Evolutionary conservation across 306 rosid species (phyloP).

Genomic region (Vicia faba): DNA sequence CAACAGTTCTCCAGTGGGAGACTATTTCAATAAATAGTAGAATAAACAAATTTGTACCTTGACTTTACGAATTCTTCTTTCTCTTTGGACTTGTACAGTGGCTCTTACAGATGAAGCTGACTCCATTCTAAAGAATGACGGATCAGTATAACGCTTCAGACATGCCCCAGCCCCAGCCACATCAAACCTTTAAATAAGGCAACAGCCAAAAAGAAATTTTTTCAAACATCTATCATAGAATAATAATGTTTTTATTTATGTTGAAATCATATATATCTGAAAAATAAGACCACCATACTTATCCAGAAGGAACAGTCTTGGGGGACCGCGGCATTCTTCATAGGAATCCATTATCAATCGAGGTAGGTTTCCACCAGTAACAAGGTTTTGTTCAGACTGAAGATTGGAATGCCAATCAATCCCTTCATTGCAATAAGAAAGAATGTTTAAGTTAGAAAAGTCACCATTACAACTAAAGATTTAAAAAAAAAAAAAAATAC

Average conservation of each 20-base stretch:
- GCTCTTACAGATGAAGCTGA: constrained; percentile 48
- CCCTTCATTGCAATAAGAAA: constrained; percentile 60
- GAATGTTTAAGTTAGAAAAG: constrained; percentile 24
- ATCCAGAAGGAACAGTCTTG: constrained; percentile 88
- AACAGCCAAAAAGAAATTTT: constrained; percentile 19
- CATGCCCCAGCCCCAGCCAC: constrained; percentile 99
- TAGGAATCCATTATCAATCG: constrained; percentile 96
- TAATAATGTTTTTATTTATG: constrained; percentile 2
- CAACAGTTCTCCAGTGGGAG: constrained; percentile 20
- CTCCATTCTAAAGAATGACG: constrained; percentile 80
- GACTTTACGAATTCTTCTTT: constrained; percentile 70
- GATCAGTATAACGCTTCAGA: constrained; percentile 92
- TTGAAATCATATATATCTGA: constrained; percentile 2
- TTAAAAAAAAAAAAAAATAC: too few relatives aligned
- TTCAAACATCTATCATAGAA: constrained; percentile 23
- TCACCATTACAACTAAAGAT: constrained; percentile 3
- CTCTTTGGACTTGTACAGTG: constrained; percentile 56
- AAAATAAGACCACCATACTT: constrained; percentile 61
- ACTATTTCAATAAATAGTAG: constrained; percentile 1
- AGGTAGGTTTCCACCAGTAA: constrained; percentile 82
- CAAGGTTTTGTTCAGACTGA: constrained; percentile 64
- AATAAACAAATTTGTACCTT: constrained; percentile 59
- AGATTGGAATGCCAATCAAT: constrained; percentile 91
- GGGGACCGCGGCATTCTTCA: constrained; percentile 94
- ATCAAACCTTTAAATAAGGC: constrained; percentile 72